Base-by-base conservation (phyloP, 192 early-diverging fungal genomes). In the Entophlyctis helioformis region DNA sequence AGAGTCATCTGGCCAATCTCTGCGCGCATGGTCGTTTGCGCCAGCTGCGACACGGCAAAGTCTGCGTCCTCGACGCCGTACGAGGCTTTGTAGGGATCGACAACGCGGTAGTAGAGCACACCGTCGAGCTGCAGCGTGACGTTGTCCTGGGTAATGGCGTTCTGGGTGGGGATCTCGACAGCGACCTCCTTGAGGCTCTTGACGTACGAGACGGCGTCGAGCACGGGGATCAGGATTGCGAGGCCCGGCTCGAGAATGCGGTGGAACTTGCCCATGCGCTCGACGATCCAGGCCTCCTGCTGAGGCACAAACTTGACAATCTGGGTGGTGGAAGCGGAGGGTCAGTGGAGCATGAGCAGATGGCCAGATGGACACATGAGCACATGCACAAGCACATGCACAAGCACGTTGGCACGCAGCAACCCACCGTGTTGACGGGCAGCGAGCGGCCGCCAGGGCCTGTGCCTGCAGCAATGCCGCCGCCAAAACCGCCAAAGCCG, bases 21-120 rank as follows among this genome's bases (percentile, higher is more conserved):
- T 3, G 94, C 91, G 32, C 94, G 84, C 94, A 98, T 95, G 0
- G 94, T 94, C 5, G 94, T 98, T 62, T 98, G 94, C n/a, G 94
- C 94, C 47, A 98, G 72, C 63, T 98, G 94, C 4, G 88, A 77
- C 32, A 98, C 69, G 12, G 94, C 89, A 67, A 91, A 98, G 59
- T 94, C 89, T 22, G 86, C 82, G 60, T 98, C 78, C 46, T 89
- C 89, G 5, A 96, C 86, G 19, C 91, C 91, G 62, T 97, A 97
- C 3, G 85, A 87, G 35, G 75, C 65, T 36, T 64, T 66, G 71
- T 89, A 95, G 1, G 94, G 85, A 55, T 95, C 91, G 4, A 87
- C 62, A 3, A 95, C 82, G 55, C 78, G 71, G 76, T 91, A 95
- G 66, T 98, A 98, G 36, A 98, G 66, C 7, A 97, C 91, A 49